phyloP scores from a whole-genome alignment of 305 asterid species.

The Fraxinus nigra region DNA sequence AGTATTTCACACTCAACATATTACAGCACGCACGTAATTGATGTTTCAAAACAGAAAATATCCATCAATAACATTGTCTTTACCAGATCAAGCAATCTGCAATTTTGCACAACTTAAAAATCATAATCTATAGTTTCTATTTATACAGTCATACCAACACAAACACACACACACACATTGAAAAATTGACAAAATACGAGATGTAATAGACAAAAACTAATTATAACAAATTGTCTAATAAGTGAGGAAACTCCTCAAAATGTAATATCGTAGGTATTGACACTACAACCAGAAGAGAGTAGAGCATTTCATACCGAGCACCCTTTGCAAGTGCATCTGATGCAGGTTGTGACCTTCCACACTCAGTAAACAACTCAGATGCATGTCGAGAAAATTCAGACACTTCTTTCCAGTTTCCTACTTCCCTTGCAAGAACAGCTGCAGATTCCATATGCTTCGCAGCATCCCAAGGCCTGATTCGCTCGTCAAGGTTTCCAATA shows the following conservation, averaged over 20 bases:
- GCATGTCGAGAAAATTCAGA: slow-evolving; percentile 83
- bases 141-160: too few species aligned
- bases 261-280: background rate
- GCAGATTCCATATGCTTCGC: slow-evolving; percentile 97
- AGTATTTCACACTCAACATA: slow-evolving; percentile 1
- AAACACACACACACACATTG: too few species aligned
- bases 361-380: slow-evolving; percentile 73
- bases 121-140: background rate
- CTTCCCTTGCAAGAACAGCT: slow-evolving; percentile 75
- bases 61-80: slow-evolving; percentile 3
- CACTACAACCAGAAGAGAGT: background rate
- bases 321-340: slow-evolving; percentile 97
- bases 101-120: background rate
- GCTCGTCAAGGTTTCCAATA: slow-evolving; percentile 36
- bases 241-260: background rate
- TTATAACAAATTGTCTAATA: slow-evolving; percentile 5
- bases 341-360: slow-evolving; percentile 94
- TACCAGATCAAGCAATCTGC: slow-evolving; percentile 1
- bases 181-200: too few species aligned
- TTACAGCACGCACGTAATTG: background rate
- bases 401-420: slow-evolving; percentile 82
- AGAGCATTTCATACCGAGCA: slow-evolving; percentile 63
- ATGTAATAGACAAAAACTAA: background rate
- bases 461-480: slow-evolving; percentile 96
- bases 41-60: background rate